Evolutionary conservation across 768 basidiomycete species (phyloP), one percentile per base, ranked within the genome.

Genomic region (Pulveroboletus sp.): DNA sequence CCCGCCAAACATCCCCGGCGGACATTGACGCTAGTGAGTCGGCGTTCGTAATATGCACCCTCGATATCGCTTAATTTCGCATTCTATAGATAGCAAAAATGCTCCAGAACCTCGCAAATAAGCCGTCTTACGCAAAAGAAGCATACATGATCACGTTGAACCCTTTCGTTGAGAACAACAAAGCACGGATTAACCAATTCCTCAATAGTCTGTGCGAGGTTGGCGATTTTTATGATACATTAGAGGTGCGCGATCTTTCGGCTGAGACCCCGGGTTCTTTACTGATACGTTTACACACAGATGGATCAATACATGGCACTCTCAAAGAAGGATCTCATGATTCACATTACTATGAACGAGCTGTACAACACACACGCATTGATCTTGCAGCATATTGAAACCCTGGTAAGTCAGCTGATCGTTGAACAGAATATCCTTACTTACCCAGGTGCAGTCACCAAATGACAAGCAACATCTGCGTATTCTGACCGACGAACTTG

Each of bases 261-360:
- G 21, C 36, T 13, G 5, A 8, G 14, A 20, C 27, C 9, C 17
- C 27, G 3, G n/a, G 11, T 37, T 1, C 14, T 19, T 32, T 27
- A 35, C 43, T 33, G 1, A 47, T n/a, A n/a, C 40, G 27, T 43
- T 27, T 45, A 29, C n/a, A 13, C 23, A 13, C 57, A 97, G 95
- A 95, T 98, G 87, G 97, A 99, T 71, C 97, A 98, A 76, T 99
- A 99, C 69, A 97, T 99, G 94, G 97, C 97, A 9, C 75, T 99
- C 49, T 97, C 94, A 50, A 99, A 99, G 80, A 98, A 98, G 71
- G 97, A 98, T 66, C 77, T 98, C 50, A 85, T 88, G 77, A 98
- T 99, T 71, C 91, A 94, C 70, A 99, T 99, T 66, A 98, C 97
- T 7, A 74, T 98, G 69, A 99, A 99, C 66, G 97, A 99, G 78